phyloP scores from a whole-genome alignment of 768 basidiomycete genomes.

The Lactarius hatsudake region DNA sequence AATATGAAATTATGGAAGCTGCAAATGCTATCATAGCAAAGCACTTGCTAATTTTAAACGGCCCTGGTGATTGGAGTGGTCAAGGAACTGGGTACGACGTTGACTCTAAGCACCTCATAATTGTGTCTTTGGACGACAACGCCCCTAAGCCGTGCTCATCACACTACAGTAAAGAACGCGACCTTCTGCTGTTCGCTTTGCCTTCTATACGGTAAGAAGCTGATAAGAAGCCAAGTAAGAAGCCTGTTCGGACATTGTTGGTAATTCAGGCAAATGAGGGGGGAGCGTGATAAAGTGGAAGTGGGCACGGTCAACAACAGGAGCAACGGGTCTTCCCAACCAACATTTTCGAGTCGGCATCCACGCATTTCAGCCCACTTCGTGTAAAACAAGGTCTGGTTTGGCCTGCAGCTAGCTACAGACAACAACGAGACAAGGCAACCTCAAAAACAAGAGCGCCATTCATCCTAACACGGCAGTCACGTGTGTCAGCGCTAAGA shows the following conservation, averaged over 20 bases:
- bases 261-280: neutral
- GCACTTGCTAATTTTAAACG: neutral
- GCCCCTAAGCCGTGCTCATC: neutral
- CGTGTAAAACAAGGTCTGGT: neutral
- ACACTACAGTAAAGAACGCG: neutral
- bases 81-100: too few relatives aligned
- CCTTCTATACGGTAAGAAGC: neutral
- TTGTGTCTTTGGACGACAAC: neutral
- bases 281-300: neutral
- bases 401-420: neutral
- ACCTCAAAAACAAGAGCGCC: constrained; percentile 17
- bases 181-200: neutral
- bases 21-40: neutral
- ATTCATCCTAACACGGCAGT: constrained; percentile 19
- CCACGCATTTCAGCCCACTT: neutral
- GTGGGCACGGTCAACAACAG: neutral
- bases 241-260: neutral
- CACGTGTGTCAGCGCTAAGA: neutral
- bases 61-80: too few relatives aligned
- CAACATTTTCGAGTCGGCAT: neutral
- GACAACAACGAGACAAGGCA: neutral
- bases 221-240: neutral
- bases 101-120: too few relatives aligned
- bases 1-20: neutral
- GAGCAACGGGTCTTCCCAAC: neutral